Base-by-base conservation (phyloP, 139 green algal species). In the Coccomyxa sp. region DNA sequence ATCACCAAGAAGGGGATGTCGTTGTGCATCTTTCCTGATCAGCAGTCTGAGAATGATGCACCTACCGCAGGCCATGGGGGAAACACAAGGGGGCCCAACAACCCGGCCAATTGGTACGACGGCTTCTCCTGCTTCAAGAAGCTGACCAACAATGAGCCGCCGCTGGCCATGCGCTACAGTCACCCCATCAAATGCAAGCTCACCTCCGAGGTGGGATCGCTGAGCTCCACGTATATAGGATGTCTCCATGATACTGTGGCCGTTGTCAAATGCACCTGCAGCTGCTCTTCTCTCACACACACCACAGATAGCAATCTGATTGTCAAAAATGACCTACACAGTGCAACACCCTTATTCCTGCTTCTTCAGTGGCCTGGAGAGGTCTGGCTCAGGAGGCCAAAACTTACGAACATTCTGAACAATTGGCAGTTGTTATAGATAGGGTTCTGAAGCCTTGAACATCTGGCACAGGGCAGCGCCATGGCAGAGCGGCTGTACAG, bases 101-200 rank as follows among this genome's bases (percentile, higher is more conserved):
- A 36, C 27, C 74, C 37, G 55, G 31, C 35, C 31, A 37, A 35
- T 35, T 29, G 41, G 24, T 81, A 84, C 34, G 50, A 78, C 38
- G 80, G 80, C 54, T 92, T 82, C 84, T 87, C 78, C 39, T 80
- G 54, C 39, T 73, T 90, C 64, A 84, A 79, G 78, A 78, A n/a
- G 14, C 73, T 93, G 36, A 72, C 84, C 22, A 88, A 84, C 33
- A 70, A 72, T 7, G 85, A 90, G 22, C 83, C 86, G 0, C 87
- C 86, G 0, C 81, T 92, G 68, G 83, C 88, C 37, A 40, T 80
- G 36, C 54, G 64, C 33, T 89, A 83, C 75, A 81, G 76, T 69
- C 80, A 77, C 68, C 82, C 83, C 31, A 87, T 85, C 76, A 88
- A 88, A 80, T 73, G 82, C 75, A 39, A 55, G 35, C 83, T 93